Conservation (phyloP, 345 rosid species). For the Psidium guajava region DNA sequence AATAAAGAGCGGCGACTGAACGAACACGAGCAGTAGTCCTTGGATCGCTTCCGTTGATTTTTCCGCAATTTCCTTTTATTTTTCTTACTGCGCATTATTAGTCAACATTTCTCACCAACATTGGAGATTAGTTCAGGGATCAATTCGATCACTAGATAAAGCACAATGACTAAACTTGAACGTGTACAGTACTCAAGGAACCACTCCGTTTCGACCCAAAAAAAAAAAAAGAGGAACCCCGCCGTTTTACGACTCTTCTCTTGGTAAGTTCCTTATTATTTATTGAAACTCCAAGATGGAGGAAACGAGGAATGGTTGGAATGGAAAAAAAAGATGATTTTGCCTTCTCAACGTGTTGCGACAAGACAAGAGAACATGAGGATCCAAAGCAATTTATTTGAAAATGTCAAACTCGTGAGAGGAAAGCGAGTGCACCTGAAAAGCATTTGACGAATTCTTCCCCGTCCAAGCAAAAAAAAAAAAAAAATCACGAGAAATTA, state of each 20-base stretch:
- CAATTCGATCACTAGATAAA: background rate
- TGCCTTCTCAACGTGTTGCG: background rate
- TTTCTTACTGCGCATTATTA: no score
- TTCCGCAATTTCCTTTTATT: no score
- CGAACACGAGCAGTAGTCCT: background rate
- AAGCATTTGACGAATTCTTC: background rate
- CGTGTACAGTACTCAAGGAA: background rate
- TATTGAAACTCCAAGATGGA: background rate
- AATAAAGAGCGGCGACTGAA: background rate
- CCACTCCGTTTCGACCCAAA: no score
- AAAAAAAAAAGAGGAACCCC: no score
- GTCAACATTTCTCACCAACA: background rate
- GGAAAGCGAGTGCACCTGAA: background rate
- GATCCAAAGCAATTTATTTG: background rate
- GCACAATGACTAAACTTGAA: background rate
- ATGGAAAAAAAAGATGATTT: background rate
- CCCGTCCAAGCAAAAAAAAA: background rate
- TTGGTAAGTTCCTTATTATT: background rate
- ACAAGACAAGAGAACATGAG: background rate
- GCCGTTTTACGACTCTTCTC: background rate
- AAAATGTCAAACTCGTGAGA: background rate
- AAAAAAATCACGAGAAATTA: background rate
- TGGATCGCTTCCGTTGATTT: background rate
- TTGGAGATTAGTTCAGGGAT: background rate
- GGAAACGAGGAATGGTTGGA: background rate